These are phyloP conservation scores for Whalleya microplaca DNA, from an alignment of 2,329 filamentous ascomycete species.

Conservation along the genomic window DNA sequence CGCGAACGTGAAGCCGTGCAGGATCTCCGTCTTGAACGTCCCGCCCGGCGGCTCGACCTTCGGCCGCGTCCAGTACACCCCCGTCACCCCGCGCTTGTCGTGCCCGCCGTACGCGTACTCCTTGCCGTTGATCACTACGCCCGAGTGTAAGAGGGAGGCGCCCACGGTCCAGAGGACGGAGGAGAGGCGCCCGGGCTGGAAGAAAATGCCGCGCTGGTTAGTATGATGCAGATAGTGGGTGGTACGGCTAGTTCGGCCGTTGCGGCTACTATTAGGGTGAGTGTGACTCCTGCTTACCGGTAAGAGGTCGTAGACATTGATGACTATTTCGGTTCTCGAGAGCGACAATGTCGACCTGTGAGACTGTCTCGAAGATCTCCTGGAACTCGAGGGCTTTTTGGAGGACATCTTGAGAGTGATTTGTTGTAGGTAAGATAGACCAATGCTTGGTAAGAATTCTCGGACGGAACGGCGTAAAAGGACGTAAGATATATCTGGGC, in stretches of 20 bases:
- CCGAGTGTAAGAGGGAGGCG: slow-evolving; percentile 78
- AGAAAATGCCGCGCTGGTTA: slow-evolving; percentile 1
- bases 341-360: slow-evolving; percentile 71
- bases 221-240: slow-evolving; percentile 5
- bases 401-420: slow-evolving; percentile 45
- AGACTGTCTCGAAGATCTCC: slow-evolving; percentile 40
- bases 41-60: slow-evolving; percentile 74
- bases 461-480: not conserved
- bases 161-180: slow-evolving; percentile 78
- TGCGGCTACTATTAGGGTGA: too few species aligned
- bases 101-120: slow-evolving; percentile 90
- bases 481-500: not conserved
- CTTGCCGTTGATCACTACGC: slow-evolving; percentile 76
- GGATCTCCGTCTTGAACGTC: slow-evolving; percentile 73
- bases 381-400: slow-evolving; percentile 44
- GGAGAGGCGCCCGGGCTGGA: slow-evolving; percentile 73
- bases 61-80: slow-evolving; percentile 83
- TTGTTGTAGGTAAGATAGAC: slow-evolving; percentile 3
- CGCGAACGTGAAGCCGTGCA: slow-evolving; percentile 78
- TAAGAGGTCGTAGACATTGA: slow-evolving; percentile 79
- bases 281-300: slow-evolving; percentile 55
- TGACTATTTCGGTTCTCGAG: slow-evolving; percentile 73
- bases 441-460: not conserved
- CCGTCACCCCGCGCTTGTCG: slow-evolving; percentile 69
- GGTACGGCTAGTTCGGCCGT: not conserved